Evolutionary conservation across 106 monocot species (phyloP).

Genomic region (Allium sativum): DNA sequence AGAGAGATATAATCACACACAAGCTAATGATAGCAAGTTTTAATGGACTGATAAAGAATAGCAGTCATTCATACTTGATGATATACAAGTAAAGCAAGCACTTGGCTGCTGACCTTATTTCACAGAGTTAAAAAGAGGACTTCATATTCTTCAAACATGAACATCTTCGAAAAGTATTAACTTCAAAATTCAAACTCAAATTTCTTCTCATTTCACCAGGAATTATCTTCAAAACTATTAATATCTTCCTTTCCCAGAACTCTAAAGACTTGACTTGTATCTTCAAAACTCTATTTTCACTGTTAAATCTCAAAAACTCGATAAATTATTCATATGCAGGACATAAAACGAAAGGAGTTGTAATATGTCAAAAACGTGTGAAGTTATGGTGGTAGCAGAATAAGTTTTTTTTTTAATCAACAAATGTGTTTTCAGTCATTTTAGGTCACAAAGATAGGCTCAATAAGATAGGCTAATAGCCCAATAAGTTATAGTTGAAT

Average conservation of each 20-base stretch:
- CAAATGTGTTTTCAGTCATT: background rate
- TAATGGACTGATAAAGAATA: slow-evolving; percentile 3
- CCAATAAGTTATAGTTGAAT: background rate
- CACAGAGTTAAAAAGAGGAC: slow-evolving; percentile 75
- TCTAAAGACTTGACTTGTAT: slow-evolving; percentile 64
- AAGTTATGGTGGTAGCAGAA: background rate
- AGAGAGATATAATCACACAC: background rate
- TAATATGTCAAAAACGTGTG: background rate
- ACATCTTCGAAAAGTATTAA: slow-evolving; percentile 66
- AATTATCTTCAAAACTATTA: slow-evolving; percentile 55
- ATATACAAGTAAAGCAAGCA: slow-evolving; percentile 56
- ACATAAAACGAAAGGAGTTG: background rate
- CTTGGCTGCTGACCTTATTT: slow-evolving; percentile 74
- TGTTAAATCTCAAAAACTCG: slow-evolving; percentile 74
- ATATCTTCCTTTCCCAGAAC: slow-evolving; percentile 71
- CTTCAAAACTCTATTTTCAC: slow-evolving; percentile 71
- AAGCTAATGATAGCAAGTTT: slow-evolving; percentile 1
- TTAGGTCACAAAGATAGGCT: background rate
- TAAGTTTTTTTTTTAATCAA: background rate
- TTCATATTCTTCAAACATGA: slow-evolving; percentile 81
- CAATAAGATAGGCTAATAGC: background rate
- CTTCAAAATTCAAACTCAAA: slow-evolving; percentile 35
- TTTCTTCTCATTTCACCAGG: slow-evolving; percentile 56
- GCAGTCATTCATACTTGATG: slow-evolving; percentile 10
- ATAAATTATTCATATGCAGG: slow-evolving; percentile 22